Evolutionary conservation across 169 alveolate genomes (phyloP).

Genomic region (Cryptosporidium ryanae): DNA sequence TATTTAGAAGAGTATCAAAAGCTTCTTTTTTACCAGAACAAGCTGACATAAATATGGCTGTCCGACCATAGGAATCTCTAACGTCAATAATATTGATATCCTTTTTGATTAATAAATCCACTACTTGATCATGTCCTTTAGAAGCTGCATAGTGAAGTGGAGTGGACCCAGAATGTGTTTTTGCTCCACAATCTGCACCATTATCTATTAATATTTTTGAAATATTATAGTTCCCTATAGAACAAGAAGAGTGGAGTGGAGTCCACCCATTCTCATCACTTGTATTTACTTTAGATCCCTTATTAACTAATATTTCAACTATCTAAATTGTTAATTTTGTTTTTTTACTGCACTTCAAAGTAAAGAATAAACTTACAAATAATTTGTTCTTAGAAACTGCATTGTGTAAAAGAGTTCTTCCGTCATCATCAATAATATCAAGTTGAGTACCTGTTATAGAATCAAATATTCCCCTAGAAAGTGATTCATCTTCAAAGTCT

Average conservation of each 20-base stretch:
- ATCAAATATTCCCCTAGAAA: constrained; percentile 17
- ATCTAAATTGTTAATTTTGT: background rate
- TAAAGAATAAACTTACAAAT: constrained; percentile 24
- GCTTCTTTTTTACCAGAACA: constrained; percentile 43
- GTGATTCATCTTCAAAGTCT: constrained; percentile 23
- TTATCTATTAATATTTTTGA: constrained; percentile 10
- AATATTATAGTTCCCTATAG: constrained; percentile 72
- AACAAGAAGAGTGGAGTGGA: constrained; percentile 76
- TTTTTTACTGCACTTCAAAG: background rate
- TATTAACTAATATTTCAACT: constrained; percentile 17
- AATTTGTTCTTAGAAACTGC: constrained; percentile 69
- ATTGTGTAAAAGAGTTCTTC: constrained; percentile 73
- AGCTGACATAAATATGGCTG: constrained; percentile 61
- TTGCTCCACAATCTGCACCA: constrained; percentile 49
- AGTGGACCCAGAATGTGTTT: constrained; percentile 72
- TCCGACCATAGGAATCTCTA: constrained; percentile 35
- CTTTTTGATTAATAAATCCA: constrained; percentile 23
- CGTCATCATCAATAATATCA: constrained; percentile 74
- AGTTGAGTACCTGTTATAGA: constrained; percentile 17
- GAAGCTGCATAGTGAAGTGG: constrained; percentile 79
- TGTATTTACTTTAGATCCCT: constrained; percentile 74
- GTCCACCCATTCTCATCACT: constrained; percentile 76
- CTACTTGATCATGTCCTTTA: constrained; percentile 74
- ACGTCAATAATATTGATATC: background rate
- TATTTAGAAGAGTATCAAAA: constrained; percentile 18